Evolutionary conservation across 345 rosid genomes (phyloP).

Genomic region (Noccaea bulbosa): DNA sequence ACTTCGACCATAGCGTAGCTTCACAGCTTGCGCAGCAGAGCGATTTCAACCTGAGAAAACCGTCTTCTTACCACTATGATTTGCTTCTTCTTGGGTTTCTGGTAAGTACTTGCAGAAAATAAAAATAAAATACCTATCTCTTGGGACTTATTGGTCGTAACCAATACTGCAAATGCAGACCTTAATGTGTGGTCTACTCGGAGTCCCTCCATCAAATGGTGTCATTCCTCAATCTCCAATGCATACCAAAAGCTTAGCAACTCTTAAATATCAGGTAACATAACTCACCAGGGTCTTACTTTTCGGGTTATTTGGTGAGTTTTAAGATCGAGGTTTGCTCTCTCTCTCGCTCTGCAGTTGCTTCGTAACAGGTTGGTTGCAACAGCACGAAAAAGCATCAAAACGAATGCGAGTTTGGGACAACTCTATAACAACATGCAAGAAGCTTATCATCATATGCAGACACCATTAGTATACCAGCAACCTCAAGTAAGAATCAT

Average conservation of each 20-base stretch:
- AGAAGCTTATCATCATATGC: slow-evolving; percentile 82
- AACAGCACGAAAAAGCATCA: slow-evolving; percentile 67
- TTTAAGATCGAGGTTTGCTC: slow-evolving; percentile 10
- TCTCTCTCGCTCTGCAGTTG: slow-evolving; percentile 50
- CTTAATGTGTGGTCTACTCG: slow-evolving; percentile 84
- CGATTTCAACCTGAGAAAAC: slow-evolving; percentile 92
- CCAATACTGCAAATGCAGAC: slow-evolving; percentile 50
- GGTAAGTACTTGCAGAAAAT: too few relatives aligned
- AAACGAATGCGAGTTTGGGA: slow-evolving; percentile 74
- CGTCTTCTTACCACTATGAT: slow-evolving; percentile 89
- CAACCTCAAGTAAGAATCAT: slow-evolving; percentile 50
- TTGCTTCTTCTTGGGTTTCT: slow-evolving; percentile 82
- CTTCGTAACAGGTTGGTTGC: slow-evolving; percentile 80
- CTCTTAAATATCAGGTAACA: slow-evolving; percentile 85
- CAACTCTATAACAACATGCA: slow-evolving; percentile 83
- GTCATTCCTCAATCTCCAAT: slow-evolving; percentile 98
- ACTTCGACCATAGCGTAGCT: slow-evolving; percentile 97
- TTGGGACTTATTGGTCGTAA: not conserved
- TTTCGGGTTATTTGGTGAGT: not conserved
- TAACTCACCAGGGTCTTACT: slow-evolving; percentile 7
- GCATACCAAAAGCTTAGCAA: slow-evolving; percentile 96
- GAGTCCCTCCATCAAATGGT: slow-evolving; percentile 96
- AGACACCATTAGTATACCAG: slow-evolving; percentile 83
- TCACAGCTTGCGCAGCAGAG: slow-evolving; percentile 96
- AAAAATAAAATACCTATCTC: not conserved